phyloP scores from a whole-genome alignment of 2,329 filamentous ascomycete species.

The Claviceps cyperi region DNA sequence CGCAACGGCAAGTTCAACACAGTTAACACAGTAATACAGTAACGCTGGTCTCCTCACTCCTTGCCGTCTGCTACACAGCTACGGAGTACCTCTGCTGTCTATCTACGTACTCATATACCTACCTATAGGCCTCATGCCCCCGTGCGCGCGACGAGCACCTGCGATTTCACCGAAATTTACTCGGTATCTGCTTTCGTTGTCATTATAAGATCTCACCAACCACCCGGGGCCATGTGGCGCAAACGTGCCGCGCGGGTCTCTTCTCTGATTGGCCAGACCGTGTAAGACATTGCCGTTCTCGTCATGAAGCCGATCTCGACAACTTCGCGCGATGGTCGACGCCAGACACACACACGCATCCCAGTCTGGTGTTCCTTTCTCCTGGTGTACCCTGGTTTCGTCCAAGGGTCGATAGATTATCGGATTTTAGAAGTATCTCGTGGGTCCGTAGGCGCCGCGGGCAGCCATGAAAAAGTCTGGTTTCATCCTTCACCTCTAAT shows the following conservation, averaged over 20 bases:
- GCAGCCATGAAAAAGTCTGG: neutral
- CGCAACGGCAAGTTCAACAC: no score
- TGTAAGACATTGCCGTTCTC: neutral
- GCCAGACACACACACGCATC: neutral
- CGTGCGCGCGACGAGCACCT: neutral
- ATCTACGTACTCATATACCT: no score
- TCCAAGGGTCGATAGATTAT: neutral
- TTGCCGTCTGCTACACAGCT: no score
- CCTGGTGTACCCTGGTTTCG: neutral
- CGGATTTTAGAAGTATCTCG: neutral
- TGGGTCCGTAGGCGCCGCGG: neutral
- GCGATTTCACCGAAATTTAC: neutral
- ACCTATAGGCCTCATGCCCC: neutral
- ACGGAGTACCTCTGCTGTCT: no score
- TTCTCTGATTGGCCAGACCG: neutral
- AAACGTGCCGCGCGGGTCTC: slow-evolving; percentile 1
- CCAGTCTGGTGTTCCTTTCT: neutral
- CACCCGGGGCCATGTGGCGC: neutral
- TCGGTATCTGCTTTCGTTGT: neutral
- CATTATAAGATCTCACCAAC: neutral
- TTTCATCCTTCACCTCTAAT: no score
- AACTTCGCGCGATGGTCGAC: neutral
- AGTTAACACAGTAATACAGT: no score
- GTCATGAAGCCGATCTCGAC: slow-evolving; percentile 1
- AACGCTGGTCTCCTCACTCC: no score